Conservation (phyloP, 129 eudicot species). For the Saussurea involucrata region DNA sequence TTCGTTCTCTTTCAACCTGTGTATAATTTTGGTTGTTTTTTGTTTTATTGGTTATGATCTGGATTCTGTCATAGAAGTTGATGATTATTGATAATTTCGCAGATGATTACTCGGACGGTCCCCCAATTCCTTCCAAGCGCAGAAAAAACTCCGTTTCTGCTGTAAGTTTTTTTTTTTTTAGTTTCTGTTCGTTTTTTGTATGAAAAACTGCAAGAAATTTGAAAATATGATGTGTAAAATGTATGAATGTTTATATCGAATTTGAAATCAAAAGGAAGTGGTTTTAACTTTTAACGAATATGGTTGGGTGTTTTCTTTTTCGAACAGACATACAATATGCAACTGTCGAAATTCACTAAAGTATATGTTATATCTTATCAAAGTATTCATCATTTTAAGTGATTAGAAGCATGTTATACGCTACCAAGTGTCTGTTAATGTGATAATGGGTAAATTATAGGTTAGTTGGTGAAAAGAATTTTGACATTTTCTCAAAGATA, state of each 20-base stretch:
- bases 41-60: not conserved
- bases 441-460: not conserved
- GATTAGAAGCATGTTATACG: conserved; percentile 4
- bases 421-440: not conserved
- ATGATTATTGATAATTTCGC: conserved; percentile 1
- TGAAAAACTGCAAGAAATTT: too few relatives aligned
- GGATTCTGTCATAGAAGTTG: not conserved
- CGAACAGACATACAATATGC: not conserved
- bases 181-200: conserved; percentile 1
- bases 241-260: not conserved
- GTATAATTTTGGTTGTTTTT: not conserved
- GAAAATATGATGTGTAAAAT: too few relatives aligned
- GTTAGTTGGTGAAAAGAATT: not conserved
- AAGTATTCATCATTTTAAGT: conserved; percentile 2
- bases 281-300: not conserved
- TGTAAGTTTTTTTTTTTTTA: conserved; percentile 29
- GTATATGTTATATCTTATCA: not conserved
- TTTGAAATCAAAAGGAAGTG: not conserved
- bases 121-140: conserved; percentile 38
- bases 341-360: not conserved
- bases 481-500: not conserved
- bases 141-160: conserved; percentile 32
- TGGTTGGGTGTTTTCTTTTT: not conserved
- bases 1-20: not conserved
- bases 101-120: conserved; percentile 50